Percentiles rank a stretch among this genome's conserved stretches.
Conservation (phyloP, 768 basidiomycete species). For the Collybia sp. region DNA sequence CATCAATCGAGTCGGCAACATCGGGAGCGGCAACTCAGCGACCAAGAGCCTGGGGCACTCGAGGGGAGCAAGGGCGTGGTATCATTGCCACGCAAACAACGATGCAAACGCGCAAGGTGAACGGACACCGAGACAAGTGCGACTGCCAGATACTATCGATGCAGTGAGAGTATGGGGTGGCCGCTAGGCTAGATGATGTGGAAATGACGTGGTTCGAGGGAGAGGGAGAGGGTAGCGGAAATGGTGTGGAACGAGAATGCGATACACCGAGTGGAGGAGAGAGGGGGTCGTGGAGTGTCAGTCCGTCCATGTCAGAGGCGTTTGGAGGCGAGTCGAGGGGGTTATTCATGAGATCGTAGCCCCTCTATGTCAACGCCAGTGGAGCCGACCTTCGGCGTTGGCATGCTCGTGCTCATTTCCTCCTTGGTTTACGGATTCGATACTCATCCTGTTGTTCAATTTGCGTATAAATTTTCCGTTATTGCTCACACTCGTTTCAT, state of each 20-base stretch:
- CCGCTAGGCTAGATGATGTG: constrained; percentile 11
- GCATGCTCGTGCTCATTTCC: no score
- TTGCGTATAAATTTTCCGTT: no score
- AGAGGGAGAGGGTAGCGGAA: constrained; percentile 33
- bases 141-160: constrained; percentile 7
- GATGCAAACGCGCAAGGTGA: no score
- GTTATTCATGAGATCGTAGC: constrained; percentile 80
- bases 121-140: not conserved
- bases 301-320: constrained; percentile 56
- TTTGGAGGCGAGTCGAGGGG: constrained; percentile 60
- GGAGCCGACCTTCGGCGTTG: constrained; percentile 50
- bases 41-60: constrained; percentile 10
- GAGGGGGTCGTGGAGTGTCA: constrained; percentile 68
- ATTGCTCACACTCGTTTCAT: no score
- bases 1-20: constrained; percentile 15
- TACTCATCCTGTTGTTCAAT: no score
- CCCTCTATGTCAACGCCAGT: constrained; percentile 82
- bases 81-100: no score
- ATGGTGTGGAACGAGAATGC: constrained; percentile 33
- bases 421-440: no score
- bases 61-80: constrained; percentile 7
- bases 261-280: constrained; percentile 46
- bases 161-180: constrained; percentile 59
- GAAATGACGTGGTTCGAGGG: constrained; percentile 42
- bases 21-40: constrained; percentile 23